A percentile compares a stretch with the other conserved stretches of the same genome.
Evolutionary conservation across 2,329 filamentous ascomycete species (phyloP).

Genomic region (Coniochaeta sp.): DNA sequence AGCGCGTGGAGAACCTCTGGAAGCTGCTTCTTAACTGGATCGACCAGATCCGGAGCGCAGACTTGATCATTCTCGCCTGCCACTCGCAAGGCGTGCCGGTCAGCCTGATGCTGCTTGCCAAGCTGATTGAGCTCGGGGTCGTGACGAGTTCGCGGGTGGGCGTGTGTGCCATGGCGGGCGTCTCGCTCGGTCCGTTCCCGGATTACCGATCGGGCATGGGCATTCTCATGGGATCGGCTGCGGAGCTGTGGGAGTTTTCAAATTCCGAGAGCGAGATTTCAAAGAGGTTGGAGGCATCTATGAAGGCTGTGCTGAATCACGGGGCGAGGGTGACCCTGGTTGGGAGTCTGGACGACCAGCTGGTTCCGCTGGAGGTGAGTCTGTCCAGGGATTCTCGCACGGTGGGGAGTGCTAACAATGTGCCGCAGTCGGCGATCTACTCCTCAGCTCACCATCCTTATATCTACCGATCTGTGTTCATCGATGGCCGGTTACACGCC

Average conservation of each 20-base stretch:
- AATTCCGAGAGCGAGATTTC: conserved; percentile 76
- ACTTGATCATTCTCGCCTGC: conserved; percentile 86
- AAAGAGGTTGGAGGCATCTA: conserved; percentile 68
- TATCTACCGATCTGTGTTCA: conserved; percentile 91
- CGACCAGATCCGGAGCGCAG: conserved; percentile 77
- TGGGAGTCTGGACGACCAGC: conserved; percentile 93
- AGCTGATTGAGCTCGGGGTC: conserved; percentile 84
- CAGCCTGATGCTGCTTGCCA: conserved; percentile 83
- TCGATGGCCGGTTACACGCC: conserved; percentile 85
- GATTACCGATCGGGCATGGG: conserved; percentile 85
- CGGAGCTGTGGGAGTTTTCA: conserved; percentile 90
- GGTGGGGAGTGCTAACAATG: conserved; percentile 17
- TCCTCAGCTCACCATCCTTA: conserved; percentile 82
- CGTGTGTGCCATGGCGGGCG: conserved; percentile 83
- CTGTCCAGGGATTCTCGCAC: background rate
- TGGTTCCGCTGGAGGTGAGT: conserved; percentile 80
- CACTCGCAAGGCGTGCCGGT: conserved; percentile 96
- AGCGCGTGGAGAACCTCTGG: conserved; percentile 89
- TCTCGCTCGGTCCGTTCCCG: conserved; percentile 86
- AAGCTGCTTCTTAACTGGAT: conserved; percentile 93
- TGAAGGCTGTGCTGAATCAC: conserved; percentile 68
- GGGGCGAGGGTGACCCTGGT: conserved; percentile 81
- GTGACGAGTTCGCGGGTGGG: conserved; percentile 72
- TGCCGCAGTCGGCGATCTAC: conserved; percentile 68
- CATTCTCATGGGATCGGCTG: conserved; percentile 82